phyloP scores from a whole-genome alignment of 2,329 filamentous ascomycete genomes.

The Penicillium expansum region DNA sequence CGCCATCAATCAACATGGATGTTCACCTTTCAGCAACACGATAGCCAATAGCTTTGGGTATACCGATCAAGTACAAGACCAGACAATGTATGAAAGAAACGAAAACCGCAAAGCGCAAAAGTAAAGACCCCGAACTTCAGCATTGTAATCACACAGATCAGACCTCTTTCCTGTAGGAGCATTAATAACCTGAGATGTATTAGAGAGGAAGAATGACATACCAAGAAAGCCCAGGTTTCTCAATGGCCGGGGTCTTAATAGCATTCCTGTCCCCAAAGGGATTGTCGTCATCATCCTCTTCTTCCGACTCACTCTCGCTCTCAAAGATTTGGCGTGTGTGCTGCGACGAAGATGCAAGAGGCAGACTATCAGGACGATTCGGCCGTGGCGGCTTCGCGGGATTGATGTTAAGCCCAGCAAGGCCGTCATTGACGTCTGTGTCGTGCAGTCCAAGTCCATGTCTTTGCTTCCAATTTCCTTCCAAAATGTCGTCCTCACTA shows the following conservation, averaged over 20 bases:
- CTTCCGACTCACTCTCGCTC: constrained; percentile 56
- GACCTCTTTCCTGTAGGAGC: constrained; percentile 28
- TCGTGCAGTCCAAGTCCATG: constrained; percentile 16
- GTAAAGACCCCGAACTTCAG: neutral
- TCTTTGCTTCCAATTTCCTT: constrained; percentile 30
- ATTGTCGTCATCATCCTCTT: constrained; percentile 76
- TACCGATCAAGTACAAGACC: constrained; percentile 6
- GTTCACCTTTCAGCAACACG: constrained; percentile 2
- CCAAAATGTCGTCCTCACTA: constrained; percentile 56
- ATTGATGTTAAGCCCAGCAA: constrained; percentile 37
- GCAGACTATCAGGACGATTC: constrained; percentile 60
- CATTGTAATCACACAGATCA: constrained; percentile 7
- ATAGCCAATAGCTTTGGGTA: constrained; percentile 9
- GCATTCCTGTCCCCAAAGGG: constrained; percentile 84
- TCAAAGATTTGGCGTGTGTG: constrained; percentile 41
- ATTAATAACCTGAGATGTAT: constrained; percentile 13
- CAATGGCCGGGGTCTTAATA: constrained; percentile 34
- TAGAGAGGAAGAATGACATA: constrained; percentile 20
- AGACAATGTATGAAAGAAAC: neutral
- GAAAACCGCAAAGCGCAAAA: neutral
- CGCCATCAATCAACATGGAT: neutral
- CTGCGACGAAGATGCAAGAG: constrained; percentile 20
- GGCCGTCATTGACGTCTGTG: constrained; percentile 30
- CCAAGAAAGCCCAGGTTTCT: constrained; percentile 36
- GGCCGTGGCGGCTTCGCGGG: constrained; percentile 46